A percentile compares a stretch with the other conserved stretches of the same genome.
Evolutionary conservation across 2,329 filamentous ascomycete genomes (phyloP).

Genomic region (Alternaria viburni): DNA sequence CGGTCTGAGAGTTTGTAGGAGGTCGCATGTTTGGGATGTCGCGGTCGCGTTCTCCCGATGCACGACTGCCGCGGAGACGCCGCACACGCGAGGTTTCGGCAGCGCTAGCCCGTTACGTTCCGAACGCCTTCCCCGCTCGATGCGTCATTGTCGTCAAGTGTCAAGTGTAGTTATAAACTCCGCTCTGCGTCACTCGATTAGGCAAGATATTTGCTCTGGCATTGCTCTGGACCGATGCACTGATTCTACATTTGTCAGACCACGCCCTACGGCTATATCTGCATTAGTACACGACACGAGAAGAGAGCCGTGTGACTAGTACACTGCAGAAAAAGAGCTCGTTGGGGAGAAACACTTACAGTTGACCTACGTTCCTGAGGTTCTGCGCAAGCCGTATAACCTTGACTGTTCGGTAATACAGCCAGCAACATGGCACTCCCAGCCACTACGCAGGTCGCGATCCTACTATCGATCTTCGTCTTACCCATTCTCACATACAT

Average conservation of each 20-base stretch:
- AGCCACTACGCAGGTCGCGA: constrained; percentile 25
- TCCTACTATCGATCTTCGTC: constrained; percentile 35
- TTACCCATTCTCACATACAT: constrained; percentile 43
- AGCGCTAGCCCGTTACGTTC: constrained; percentile 7
- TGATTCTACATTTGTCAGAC: not conserved
- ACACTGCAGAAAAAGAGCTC: not conserved
- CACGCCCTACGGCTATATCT: not conserved
- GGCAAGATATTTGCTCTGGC: not conserved
- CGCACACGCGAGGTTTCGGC: constrained; percentile 2
- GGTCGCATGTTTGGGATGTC: not conserved
- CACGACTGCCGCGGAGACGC: constrained; percentile 4
- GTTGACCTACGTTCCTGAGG: not conserved
- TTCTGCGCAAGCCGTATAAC: not conserved
- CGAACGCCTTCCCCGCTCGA: constrained; percentile 4
- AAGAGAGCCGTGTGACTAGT: not conserved
- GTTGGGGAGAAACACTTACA: not conserved
- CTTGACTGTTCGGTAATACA: not conserved
- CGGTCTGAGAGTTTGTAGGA: not conserved
- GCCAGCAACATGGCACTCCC: constrained; percentile 32
- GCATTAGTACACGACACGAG: not conserved
- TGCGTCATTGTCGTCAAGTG: constrained; percentile 14
- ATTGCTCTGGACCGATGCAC: not conserved
- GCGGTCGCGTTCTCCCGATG: not conserved
- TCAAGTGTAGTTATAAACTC: constrained; percentile 6
- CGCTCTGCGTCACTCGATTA: not conserved